phyloP scores from a whole-genome alignment of 352 stramenopile genomes.

The Phytophthora pisi region DNA sequence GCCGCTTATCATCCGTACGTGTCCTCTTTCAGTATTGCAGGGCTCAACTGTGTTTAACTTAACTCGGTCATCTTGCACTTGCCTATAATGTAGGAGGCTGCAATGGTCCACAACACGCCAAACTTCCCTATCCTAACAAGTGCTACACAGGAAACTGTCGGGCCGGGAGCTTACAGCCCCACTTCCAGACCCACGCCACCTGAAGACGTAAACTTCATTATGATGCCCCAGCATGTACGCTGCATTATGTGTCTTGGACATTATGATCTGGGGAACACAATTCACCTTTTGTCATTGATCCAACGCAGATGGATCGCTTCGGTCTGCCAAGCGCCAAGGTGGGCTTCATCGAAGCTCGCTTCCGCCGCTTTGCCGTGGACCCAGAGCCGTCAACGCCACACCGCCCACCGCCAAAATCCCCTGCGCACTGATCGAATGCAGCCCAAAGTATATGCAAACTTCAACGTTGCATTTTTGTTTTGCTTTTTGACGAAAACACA shows the following conservation, averaged over 20 bases:
- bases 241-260: too few species aligned
- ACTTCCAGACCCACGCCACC: conserved; percentile 21
- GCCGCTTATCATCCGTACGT: conserved; percentile 57
- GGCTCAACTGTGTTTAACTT: too few species aligned
- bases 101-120: conserved; percentile 79
- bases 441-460: not conserved
- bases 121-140: conserved; percentile 67
- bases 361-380: conserved; percentile 63
- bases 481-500: not conserved
- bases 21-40: too few species aligned
- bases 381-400: conserved; percentile 34
- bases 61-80: not conserved
- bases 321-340: conserved; percentile 49
- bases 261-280: too few species aligned
- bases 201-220: conserved; percentile 71
- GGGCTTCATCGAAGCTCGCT: conserved; percentile 69
- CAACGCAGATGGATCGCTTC: conserved; percentile 58
- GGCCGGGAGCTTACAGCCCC: conserved; percentile 58
- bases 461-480: not conserved
- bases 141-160: conserved; percentile 53
- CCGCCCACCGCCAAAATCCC: conserved; percentile 13
- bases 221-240: conserved; percentile 68
- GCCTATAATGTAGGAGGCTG: conserved; percentile 42
- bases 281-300: too few species aligned
- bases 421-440: conserved; percentile 1